A percentile compares a stretch with the other conserved stretches of the same genome.
These are phyloP conservation scores for Cicer bijugum DNA, from an alignment of 306 rosid species.

Conservation along the genomic window DNA sequence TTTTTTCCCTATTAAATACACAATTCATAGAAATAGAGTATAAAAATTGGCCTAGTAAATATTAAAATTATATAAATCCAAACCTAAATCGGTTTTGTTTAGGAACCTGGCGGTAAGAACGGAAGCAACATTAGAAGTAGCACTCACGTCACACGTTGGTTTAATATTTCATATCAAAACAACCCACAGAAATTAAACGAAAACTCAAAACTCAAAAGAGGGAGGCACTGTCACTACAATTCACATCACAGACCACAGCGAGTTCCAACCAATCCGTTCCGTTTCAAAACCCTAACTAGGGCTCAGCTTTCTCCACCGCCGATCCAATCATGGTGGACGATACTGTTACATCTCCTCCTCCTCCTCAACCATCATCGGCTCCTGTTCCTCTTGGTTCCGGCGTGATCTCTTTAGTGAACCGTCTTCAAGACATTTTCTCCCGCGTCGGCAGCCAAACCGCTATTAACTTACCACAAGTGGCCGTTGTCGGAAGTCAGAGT, in stretches of 20 bases:
- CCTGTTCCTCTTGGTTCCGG: slow-evolving; percentile 75
- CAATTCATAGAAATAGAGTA: too few relatives aligned
- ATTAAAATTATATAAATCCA: too few relatives aligned
- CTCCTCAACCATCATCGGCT: slow-evolving; percentile 48
- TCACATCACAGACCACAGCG: background rate
- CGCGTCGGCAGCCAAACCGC: slow-evolving; percentile 90
- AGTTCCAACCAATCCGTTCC: slow-evolving; percentile 6
- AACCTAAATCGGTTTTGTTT: too few relatives aligned
- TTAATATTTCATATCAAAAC: too few relatives aligned
- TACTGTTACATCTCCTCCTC: slow-evolving; percentile 42
- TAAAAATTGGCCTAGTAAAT: too few relatives aligned
- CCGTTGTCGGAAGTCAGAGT: slow-evolving; percentile 98
- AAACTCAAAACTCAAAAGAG: too few relatives aligned
- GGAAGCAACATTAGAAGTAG: too few relatives aligned
- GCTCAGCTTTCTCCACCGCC: slow-evolving; percentile 16
- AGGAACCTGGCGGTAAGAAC: too few relatives aligned
- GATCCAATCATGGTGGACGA: slow-evolving; percentile 84
- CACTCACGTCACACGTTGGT: too few relatives aligned
- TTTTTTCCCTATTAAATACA: too few relatives aligned
- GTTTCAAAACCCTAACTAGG: slow-evolving; percentile 52
- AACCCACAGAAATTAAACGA: too few relatives aligned
- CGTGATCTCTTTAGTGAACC: slow-evolving; percentile 89
- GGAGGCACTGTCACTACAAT: too few relatives aligned
- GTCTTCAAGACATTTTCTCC: slow-evolving; percentile 92
- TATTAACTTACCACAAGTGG: slow-evolving; percentile 96